Evolutionary conservation across 2,329 filamentous ascomycete species (phyloP), one percentile per base, ranked within the genome.

Genomic region (Seiridium cupressi): DNA sequence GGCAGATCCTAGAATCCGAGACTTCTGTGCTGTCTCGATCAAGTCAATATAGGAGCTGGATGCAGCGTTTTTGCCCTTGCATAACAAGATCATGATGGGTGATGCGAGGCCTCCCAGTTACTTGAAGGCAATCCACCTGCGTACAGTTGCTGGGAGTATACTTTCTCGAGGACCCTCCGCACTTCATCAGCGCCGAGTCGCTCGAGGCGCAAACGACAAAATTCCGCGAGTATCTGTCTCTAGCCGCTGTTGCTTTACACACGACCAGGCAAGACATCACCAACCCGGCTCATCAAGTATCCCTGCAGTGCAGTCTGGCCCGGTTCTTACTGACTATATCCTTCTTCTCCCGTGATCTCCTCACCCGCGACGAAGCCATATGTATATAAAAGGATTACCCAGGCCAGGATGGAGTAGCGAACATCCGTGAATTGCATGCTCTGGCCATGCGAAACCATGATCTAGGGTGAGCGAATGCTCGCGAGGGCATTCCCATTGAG

Each of bases 221-320:
- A 0, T 74, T 73, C 59, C 69, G 69, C 5, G 72, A 77, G 44
- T 77, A 67, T 18, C 60, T 77, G 0, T 70, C 70, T 0, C 61
- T 77, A 3, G 72, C 70, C 5, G 60, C 69, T 4, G 63, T 72
- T 10, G 70, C 71, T 58, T 0, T 69, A 7, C 62, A 60, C n/a
- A 62, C 57, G 31, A 62, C 62, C 42, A 64, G 59, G 31, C 55
- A 38, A 7, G 58, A 61, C 13, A 55, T 58, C 34, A 57, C 56
- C 11, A 68, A 66, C 51, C 66, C 68, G 13, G 69, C 63, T 3
- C 63, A 66, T 38, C 67, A 66, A 31, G 38, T 71, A 4, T 70
- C 70, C 0, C 44, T 77, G 7, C 73, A 76, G 44, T 69, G 69
- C 44, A 63, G 57, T 0, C n/a, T 77, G 38, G 58, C 70, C 0